phyloP scores from a whole-genome alignment of 2,329 filamentous ascomycete genomes.

The Exophiala sideris region DNA sequence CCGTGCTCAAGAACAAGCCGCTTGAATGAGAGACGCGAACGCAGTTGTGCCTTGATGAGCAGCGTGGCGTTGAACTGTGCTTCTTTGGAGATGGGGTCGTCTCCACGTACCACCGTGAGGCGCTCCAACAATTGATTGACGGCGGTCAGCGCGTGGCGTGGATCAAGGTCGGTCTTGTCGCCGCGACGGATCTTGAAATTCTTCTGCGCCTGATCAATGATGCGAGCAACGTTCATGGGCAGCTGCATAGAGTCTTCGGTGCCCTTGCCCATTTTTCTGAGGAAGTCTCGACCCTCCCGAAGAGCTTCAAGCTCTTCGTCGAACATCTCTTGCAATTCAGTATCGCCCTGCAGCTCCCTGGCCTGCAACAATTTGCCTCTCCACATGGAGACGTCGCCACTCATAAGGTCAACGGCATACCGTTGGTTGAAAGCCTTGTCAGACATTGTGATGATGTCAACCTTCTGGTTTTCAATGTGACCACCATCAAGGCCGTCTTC shows the following conservation, averaged over 20 bases:
- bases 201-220: constrained; percentile 85
- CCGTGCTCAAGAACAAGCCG: constrained; percentile 81
- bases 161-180: constrained; percentile 83
- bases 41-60: constrained; percentile 86
- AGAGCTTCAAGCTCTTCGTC: constrained; percentile 86
- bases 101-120: constrained; percentile 80
- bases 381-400: constrained; percentile 59
- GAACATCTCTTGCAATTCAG: constrained; percentile 79
- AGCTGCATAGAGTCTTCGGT: constrained; percentile 63
- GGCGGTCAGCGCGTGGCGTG: constrained; percentile 77
- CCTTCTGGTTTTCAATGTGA: constrained; percentile 85
- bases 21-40: constrained; percentile 89
- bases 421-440: constrained; percentile 72
- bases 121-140: constrained; percentile 72
- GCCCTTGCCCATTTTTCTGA: constrained; percentile 71
- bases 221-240: constrained; percentile 84
- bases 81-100: constrained; percentile 76
- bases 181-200: constrained; percentile 87
- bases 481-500: constrained; percentile 95
- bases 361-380: constrained; percentile 78
- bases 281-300: constrained; percentile 66
- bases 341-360: constrained; percentile 79
- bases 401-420: constrained; percentile 86
- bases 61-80: constrained; percentile 85
- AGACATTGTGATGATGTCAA: constrained; percentile 81